Evolutionary conservation across 2,329 filamentous ascomycete species (phyloP), one percentile per base, ranked within the genome.

Genomic region (Fusarium sp.): DNA sequence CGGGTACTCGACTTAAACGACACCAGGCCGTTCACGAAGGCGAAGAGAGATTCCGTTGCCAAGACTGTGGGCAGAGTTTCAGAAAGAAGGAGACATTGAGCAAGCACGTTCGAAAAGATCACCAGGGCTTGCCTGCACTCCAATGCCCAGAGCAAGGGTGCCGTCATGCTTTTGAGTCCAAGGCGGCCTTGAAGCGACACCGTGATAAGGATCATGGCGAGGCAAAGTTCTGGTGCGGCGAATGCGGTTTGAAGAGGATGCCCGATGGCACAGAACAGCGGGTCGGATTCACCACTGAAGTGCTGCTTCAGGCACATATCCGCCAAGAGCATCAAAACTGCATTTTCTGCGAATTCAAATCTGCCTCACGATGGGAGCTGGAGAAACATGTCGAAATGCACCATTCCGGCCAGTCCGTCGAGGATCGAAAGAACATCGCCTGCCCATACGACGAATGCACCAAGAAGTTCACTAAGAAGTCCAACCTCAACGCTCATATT

Each of bases 61-160:
- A 88, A 28, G 91, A 90, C 38, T 97, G 95, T 82, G 88, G 89
- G 23, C 89, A 94, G 82, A 90, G 90, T 25, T 98, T 98, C 81
- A 90, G 96, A 69, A 98, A 97, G 82, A 92, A 94, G 80, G 91
- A 94, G 73, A 97, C 95, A 0, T 87, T 98, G 21, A 91, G 95
- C 80, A 91, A 93, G 58, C 96, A 98, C 80, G 89, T 97, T 71
- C 90, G 92, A 60, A 89, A 90, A 15, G 92, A 91, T 18, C 96
- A 98, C 81, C 84, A 96, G 43, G 86, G 91, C 33, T 83, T 92
- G 67, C 90, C 92, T 50, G 90, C 94, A 0, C 97, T 91, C 77
- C 86, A 87, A 9, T 98, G 96, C 81, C 85, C 86, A 2, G 86
- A 92, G 64, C 77, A 78, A 21, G 80, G 77, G 49, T 98, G 96